Evolutionary conservation across 306 rosid species (phyloP).

Genomic region (Lablab purpureus): DNA sequence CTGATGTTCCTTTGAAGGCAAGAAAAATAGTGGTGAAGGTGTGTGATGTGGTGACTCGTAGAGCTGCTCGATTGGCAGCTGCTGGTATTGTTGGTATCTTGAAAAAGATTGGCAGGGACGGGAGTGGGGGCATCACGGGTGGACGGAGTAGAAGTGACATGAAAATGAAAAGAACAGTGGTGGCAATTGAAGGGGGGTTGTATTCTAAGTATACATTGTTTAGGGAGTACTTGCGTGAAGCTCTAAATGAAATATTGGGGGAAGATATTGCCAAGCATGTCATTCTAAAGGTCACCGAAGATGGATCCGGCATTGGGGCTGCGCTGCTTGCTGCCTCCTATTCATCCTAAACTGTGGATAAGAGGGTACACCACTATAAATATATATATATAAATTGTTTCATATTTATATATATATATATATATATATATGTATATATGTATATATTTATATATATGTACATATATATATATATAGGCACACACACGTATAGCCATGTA

Average conservation of each 20-base stretch:
- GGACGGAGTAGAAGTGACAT: slow-evolving; percentile 70
- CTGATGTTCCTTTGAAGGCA: slow-evolving; percentile 68
- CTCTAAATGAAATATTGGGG: slow-evolving; percentile 78
- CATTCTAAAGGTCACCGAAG: slow-evolving; percentile 75
- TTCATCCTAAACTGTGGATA: slow-evolving; percentile 75
- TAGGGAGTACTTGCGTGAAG: slow-evolving; percentile 83
- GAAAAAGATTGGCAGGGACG: slow-evolving; percentile 92
- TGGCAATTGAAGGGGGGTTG: slow-evolving; percentile 84
- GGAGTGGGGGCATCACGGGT: slow-evolving; percentile 83
- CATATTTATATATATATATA: background rate
- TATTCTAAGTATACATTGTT: slow-evolving; percentile 75
- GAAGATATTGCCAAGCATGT: slow-evolving; percentile 80
- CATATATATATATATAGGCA: slow-evolving; percentile 11
- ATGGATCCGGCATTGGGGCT: slow-evolving; percentile 89
- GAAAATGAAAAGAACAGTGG: slow-evolving; percentile 74
- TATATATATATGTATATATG: slow-evolving; percentile 22
- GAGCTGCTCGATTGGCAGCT: slow-evolving; percentile 94
- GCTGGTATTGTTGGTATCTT: slow-evolving; percentile 88
- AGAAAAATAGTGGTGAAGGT: slow-evolving; percentile 79
- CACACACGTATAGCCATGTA: slow-evolving; percentile 74
- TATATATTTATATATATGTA: background rate
- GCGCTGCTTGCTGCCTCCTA: slow-evolving; percentile 86
- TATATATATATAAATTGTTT: slow-evolving; percentile 54
- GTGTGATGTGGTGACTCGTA: slow-evolving; percentile 79
- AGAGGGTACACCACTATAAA: slow-evolving; percentile 69